These are phyloP conservation scores for Croton laevigatus DNA, from an alignment of 441 rosid genomes.

Conservation along the genomic window DNA sequence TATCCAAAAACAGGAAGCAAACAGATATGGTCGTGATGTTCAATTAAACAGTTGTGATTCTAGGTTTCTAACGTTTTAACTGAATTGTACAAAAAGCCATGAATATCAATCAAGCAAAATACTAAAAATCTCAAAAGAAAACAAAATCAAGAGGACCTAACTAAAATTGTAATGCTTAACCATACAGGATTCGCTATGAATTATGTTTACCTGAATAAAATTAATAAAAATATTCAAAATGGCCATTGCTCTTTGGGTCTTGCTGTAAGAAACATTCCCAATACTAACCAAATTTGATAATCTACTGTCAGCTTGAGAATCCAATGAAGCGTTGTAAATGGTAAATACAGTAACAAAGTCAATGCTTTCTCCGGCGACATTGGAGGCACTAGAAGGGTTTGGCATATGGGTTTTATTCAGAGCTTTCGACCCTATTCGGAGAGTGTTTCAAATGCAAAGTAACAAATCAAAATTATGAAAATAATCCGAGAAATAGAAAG, in stretches of 20 bases:
- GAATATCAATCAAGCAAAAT: background rate
- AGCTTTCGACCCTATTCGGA: conserved; percentile 61
- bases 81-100: background rate
- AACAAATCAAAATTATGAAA: background rate
- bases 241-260: conserved; percentile 67
- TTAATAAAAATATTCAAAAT: conserved; percentile 60
- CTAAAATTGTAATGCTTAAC: background rate
- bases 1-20: background rate
- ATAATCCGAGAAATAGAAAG: background rate
- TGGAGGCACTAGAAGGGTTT: conserved; percentile 29
- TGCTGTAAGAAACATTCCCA: conserved; percentile 67
- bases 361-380: conserved; percentile 36
- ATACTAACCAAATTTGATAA: conserved; percentile 50
- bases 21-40: background rate
- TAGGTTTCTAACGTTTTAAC: too few species aligned
- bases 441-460: background rate
- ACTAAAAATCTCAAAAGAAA: background rate
- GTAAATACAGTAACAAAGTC: conserved; percentile 82
- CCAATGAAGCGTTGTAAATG: conserved; percentile 45
- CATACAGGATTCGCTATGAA: too few species aligned
- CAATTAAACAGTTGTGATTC: background rate
- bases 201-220: conserved; percentile 62
- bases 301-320: conserved; percentile 28
- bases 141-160: background rate
- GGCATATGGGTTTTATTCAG: conserved; percentile 52